Evolutionary conservation across 345 rosid genomes (phyloP).

Genomic region (Arabidopsis thaliana): TAIR10.1 NC_003070.9:2219001-2219500

Average conservation of each 20-base stretch:
- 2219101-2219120: constrained; percentile 20
- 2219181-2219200: not conserved
- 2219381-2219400: not conserved
- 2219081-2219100: constrained; percentile 3
- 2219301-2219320: constrained; percentile 56
- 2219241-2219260: constrained; percentile 45
- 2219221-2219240: not conserved
- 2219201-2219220: not conserved
- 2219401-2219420: constrained; percentile 23
- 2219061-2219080: not conserved
- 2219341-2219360: constrained; percentile 49
- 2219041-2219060: constrained; percentile 12
- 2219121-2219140: not conserved
- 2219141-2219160: not conserved
- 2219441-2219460: not conserved
- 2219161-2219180: not conserved
- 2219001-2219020: not conserved
- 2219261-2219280: constrained; percentile 66
- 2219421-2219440: not conserved
- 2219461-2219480: constrained; percentile 25
- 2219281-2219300: constrained; percentile 61
- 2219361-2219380: constrained; percentile 44
- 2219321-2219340: constrained; percentile 57
- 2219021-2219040: constrained; percentile 18
- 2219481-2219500: constrained; percentile 28